A percentile compares a stretch with the other conserved stretches of the same genome.
Evolutionary conservation across 1,139 yeast genomes (phyloP).

Genomic region (Debaryomyces sp.): DNA sequence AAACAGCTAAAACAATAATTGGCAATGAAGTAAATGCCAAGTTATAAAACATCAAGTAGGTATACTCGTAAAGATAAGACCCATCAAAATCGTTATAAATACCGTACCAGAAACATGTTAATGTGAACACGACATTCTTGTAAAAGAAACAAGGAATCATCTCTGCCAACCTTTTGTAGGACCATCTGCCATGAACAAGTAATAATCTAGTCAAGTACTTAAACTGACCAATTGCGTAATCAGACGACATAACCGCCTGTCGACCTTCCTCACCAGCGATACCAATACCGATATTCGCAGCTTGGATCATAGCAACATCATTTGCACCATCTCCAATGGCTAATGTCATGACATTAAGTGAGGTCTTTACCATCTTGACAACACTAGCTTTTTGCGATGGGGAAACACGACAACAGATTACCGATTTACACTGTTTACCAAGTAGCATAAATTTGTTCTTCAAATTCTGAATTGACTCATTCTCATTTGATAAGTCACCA

Average conservation of each 20-base stretch:
- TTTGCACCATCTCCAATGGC: slow-evolving; percentile 73
- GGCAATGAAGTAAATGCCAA: slow-evolving; percentile 68
- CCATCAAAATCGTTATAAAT: slow-evolving; percentile 62
- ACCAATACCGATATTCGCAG: slow-evolving; percentile 67
- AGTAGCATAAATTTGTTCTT: slow-evolving; percentile 51
- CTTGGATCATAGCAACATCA: slow-evolving; percentile 71
- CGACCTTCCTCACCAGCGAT: slow-evolving; percentile 73
- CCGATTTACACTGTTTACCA: slow-evolving; percentile 63
- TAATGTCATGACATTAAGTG: slow-evolving; percentile 59
- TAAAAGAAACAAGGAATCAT: slow-evolving; percentile 69
- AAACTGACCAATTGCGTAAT: slow-evolving; percentile 67
- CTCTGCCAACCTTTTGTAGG: slow-evolving; percentile 61
- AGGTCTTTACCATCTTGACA: slow-evolving; percentile 53
- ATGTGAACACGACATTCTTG: slow-evolving; percentile 61
- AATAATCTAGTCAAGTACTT: slow-evolving; percentile 55
- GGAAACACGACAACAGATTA: slow-evolving; percentile 65
- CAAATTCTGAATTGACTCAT: slow-evolving; percentile 20
- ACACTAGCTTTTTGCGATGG: slow-evolving; percentile 66
- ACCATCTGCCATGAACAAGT: slow-evolving; percentile 68
- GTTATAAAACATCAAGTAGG: slow-evolving; percentile 65
- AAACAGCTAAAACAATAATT: slow-evolving; percentile 58
- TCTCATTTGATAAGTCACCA: slow-evolving; percentile 22
- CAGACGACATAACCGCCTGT: slow-evolving; percentile 70
- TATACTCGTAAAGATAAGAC: slow-evolving; percentile 61
- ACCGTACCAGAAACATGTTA: slow-evolving; percentile 66